Base-by-base conservation (phyloP, 1,284 basidiomycete genomes). In the Phaffia rhodozyma region DNA sequence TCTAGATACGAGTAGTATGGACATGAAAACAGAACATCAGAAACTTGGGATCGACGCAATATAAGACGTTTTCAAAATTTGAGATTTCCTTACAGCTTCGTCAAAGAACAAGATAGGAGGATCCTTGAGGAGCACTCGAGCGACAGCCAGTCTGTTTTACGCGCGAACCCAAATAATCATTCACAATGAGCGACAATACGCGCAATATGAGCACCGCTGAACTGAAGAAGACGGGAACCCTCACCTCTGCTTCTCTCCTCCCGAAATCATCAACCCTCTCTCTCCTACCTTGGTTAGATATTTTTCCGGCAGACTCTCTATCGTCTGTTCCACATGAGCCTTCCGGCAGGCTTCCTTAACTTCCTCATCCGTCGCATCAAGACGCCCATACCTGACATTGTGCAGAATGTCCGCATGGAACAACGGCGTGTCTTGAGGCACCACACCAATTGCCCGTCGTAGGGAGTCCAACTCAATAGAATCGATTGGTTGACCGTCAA, bases 81-180 rank as follows among this genome's bases (percentile, higher is more conserved):
- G 13, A 43, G 13, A 16, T 43, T 16, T 43, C 13, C 87, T 73
- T 70, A 90, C 90, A 43, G 96, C 94, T 77, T 98, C 94, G 72
- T 98, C 94, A 71, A 98, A 97, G 79, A 98, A 97, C 71, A 97
- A 73, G 71, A 97, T 96, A 3, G 86, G 85, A 0, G 94, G 91
- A 74, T 98, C 87, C 77, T 97, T 97, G 58, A 98, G 77, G 70
- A 98, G 76, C 53, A 96, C 84, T 21, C 96, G 79, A 5, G 94
- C 96, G 18, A 98, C 89, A 0, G 94, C 96, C 68, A 98, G 75
- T 53, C 63, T 65, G 55, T 20, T 43, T 34, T 43, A 16, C 16
- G 16, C 38, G 13, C 16, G 38, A 2, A 11, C 13, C 13, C 13
- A 43, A 43, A 2, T 11, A 16, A 43, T 11, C 13, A 43, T 2